Conservation (phyloP, 805 yeast species). For the Starmerella tilneyi region DNA sequence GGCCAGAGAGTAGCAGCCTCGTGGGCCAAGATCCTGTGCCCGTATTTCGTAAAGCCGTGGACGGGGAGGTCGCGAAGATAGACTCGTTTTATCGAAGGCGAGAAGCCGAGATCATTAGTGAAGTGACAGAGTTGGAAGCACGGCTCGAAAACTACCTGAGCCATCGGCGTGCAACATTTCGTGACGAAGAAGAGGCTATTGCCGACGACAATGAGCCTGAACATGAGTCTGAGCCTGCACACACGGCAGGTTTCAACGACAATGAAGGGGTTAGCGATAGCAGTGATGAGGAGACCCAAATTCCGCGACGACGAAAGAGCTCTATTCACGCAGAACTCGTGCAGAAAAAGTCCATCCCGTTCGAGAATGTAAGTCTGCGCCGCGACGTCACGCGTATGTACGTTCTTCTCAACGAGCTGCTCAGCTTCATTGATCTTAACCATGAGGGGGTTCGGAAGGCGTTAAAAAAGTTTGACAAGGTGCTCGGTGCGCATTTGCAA, state of each 20-base stretch:
- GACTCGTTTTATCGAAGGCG: constrained; percentile 62
- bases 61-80: constrained; percentile 64
- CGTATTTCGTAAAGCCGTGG: constrained; percentile 62
- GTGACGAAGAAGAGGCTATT: background rate
- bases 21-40: constrained; percentile 41
- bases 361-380: constrained; percentile 29
- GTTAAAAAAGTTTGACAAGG: constrained; percentile 84
- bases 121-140: constrained; percentile 32
- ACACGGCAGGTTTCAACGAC: background rate
- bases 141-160: background rate
- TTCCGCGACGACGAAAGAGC: constrained; percentile 18
- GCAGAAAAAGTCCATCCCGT: constrained; percentile 18
- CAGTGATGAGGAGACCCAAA: constrained; percentile 22
- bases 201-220: background rate
- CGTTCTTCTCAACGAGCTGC: constrained; percentile 69
- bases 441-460: constrained; percentile 83
- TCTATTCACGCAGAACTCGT: constrained; percentile 19
- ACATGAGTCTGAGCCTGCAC: background rate
- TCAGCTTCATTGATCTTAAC: constrained; percentile 74
- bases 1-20: constrained; percentile 28
- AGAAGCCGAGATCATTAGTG: constrained; percentile 47
- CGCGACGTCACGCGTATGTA: constrained; percentile 40
- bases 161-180: background rate
- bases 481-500: constrained; percentile 52
- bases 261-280: constrained; percentile 11